A percentile compares a stretch with the other conserved stretches of the same genome.
These are phyloP conservation scores for Psilocybe sp. DNA, from an alignment of 768 basidiomycete genomes.

Conservation along the genomic window DNA sequence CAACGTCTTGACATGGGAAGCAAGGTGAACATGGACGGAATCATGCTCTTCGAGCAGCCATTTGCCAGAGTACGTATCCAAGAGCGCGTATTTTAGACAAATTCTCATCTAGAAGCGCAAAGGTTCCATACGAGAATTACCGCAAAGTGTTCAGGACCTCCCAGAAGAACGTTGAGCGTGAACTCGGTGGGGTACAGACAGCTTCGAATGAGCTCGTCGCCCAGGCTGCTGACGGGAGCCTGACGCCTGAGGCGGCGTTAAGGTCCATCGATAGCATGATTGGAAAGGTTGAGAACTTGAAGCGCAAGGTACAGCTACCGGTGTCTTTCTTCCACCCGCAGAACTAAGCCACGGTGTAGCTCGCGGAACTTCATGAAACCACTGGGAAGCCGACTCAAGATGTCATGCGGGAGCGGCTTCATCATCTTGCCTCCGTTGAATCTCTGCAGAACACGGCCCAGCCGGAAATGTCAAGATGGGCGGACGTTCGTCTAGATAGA, in stretches of 20 bases:
- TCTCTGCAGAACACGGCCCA: constrained; percentile 46
- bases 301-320: constrained; percentile 72
- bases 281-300: constrained; percentile 70
- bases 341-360: constrained; percentile 24
- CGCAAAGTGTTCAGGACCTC: constrained; percentile 83
- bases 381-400: constrained; percentile 61
- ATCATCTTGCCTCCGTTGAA: constrained; percentile 68
- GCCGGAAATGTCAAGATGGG: constrained; percentile 71
- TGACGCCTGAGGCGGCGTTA: constrained; percentile 49
- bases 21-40: constrained; percentile 70
- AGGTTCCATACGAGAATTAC: constrained; percentile 92
- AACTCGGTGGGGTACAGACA: constrained; percentile 59
- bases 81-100: background rate
- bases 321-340: background rate
- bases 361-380: constrained; percentile 45
- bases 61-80: constrained; percentile 59
- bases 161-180: constrained; percentile 80
- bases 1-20: constrained; percentile 29
- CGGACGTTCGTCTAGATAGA: constrained; percentile 75
- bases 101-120: constrained; percentile 1
- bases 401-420: constrained; percentile 71
- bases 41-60: constrained; percentile 82
- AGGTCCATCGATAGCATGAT: constrained; percentile 76
- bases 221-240: constrained; percentile 32
- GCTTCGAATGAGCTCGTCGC: constrained; percentile 58